These are phyloP conservation scores for Durusdinium trenchii DNA, from an alignment of 73 alveolate species.

Conservation along the genomic window DNA sequence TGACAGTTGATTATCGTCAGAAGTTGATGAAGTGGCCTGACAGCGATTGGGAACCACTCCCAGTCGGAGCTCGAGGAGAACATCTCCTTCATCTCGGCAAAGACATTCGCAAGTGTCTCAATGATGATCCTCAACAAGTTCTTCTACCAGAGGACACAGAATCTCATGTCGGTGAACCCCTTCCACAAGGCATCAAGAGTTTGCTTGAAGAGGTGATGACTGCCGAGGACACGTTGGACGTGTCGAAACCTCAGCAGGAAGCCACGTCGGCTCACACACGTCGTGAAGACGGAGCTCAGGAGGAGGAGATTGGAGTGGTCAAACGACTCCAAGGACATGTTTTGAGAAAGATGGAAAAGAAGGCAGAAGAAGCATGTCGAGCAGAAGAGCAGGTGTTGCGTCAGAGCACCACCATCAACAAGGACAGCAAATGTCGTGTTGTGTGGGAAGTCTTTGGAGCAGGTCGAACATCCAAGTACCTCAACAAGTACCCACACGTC, in stretches of 20 bases:
- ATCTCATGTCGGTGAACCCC: not conserved
- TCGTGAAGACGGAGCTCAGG: not conserved
- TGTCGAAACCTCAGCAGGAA: not conserved
- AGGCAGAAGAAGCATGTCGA: too few species aligned
- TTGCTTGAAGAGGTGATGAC: not conserved
- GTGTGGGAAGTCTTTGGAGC: conserved; percentile 32
- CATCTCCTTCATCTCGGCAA: not conserved
- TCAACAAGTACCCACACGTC: not conserved
- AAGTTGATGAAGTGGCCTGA: not conserved
- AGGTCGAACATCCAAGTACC: not conserved
- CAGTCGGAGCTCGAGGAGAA: not conserved
- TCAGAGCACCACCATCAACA: not conserved
- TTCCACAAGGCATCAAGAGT: not conserved
- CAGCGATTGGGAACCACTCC: not conserved
- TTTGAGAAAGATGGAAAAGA: not conserved
- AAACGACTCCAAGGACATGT: not conserved
- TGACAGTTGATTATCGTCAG: not conserved
- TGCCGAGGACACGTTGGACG: not conserved
- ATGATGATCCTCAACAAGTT: not conserved
- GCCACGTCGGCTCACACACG: too few species aligned
- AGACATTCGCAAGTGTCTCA: not conserved
- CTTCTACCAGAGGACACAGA: not conserved
- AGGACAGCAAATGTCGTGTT: not conserved
- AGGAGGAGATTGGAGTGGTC: not conserved
- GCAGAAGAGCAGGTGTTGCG: not conserved